Evolutionary conservation across 1,284 basidiomycete species (phyloP), one percentile per base, ranked within the genome.

Genomic region (Vanrija humicola): DNA sequence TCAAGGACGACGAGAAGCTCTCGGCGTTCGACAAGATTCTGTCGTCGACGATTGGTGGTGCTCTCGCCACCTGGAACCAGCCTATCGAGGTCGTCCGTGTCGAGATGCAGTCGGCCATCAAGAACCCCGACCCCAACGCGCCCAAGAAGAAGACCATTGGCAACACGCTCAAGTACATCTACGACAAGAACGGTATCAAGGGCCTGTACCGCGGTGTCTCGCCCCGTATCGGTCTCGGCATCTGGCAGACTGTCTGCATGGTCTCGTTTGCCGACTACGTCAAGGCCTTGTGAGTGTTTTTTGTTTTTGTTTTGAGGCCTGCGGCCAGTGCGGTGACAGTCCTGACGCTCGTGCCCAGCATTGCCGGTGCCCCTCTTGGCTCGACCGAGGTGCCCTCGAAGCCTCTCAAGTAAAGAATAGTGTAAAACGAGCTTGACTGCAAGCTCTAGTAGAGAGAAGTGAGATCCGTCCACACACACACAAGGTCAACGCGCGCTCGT

Each of bases 41-140:
- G 34, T 84, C 93, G 19, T 92, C 90, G n/a, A 85, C 88, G 0
- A 83, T 98, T 62, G 95, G 81, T 71, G 96, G 96, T 77, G 94
- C 96, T 46, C 80, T 98, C 52, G 95, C 90, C 15, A 97, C 93
- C 46, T 99, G 96, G 96, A 99, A 99, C 77, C 96, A 99, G 78
- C 96, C 96, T 44, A 98, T 98, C 66, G 96, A 99, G 79, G 73
- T 75, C 58, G 71, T 75, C 28, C 69, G 73, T 65, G 75, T 76
- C 47, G 76, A 73, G 89, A 98, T 99, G 96, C 96, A 99, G 85
- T 95, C 91, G 46, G 96, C 98, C 86, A 85, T 90, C 39, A 98
- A 98, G 68, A 73, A 75, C 69, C 81, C 81, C 38, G 84, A 86
- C 52, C 82, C 82, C 44, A 90, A 90, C 72, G 85, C 91, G 48